Base-by-base conservation (phyloP, 768 basidiomycete genomes). In the Boletus rex-veris region DNA sequence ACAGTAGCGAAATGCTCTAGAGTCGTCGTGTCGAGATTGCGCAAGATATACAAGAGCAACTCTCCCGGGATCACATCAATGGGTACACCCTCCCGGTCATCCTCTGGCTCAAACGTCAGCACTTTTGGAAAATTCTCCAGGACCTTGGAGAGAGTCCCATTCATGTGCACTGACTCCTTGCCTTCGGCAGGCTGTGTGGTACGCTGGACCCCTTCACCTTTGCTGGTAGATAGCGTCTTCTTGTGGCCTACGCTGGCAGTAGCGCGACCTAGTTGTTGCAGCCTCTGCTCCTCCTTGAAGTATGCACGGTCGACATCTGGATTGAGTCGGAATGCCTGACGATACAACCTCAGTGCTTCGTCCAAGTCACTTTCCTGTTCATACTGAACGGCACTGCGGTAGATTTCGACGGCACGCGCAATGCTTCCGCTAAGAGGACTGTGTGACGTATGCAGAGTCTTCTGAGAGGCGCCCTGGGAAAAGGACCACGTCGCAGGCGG, bases 161-260 rank as follows among this genome's bases (percentile, higher is more conserved):
- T 75, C 63, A 21, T 62, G 37, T 30, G 52, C 42, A 9, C 37
- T 10, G 33, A 31, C 24, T 56, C 53, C 36, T 58, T 58, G 48
- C 3, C 46, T 26, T 64, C 88, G 4, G 72, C 84, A 7, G 71
- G 67, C 7, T 90, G 84, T 63, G 90, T 90, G 51, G 87, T 87
- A 70, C 85, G 54, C 86, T 54, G 84, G 87, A 41, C 70, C 89
- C 15, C 46, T 40, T 50, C 61, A 8, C 12, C 90, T 9, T 72
- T 96, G 54, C 90, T 90, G 1, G 90, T 90, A 88, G 85, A 87
- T 50, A 82, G 86, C 66, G 80, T 87, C 36, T 85, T 88, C 60
- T 84, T 89, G 68, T 80, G 80, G 14, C 77, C 77, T 45, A 82
- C 81, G 85, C 41, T 37, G 14, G 16, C 18, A 26, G 38, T 21